Base-by-base conservation (phyloP, 129 eudicot genomes). In the Calendula officinalis region DNA sequence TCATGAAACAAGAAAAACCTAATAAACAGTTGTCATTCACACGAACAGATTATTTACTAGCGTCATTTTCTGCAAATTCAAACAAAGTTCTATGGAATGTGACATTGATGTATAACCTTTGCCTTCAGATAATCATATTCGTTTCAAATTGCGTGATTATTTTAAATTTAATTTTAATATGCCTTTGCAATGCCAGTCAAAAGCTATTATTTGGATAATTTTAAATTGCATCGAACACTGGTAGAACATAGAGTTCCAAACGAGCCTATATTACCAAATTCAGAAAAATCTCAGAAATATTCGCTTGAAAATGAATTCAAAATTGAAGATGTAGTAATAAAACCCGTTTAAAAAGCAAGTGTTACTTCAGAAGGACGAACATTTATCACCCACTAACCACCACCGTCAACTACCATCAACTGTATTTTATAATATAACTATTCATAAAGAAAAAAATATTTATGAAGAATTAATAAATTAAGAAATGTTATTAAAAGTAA, bases 51-150 rank as follows among this genome's bases (percentile, higher is more conserved):
- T 88, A 92, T 75, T 41, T 66, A 63, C 73, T 92, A 65, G 71
- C 71, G 64, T 81, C 95, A 13, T 83, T 65, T 72, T 77, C 80
- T 64, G 74, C 82, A 61, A 82, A 75, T 62, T 82, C 87, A 9
- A 60, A 74, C 77, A 77, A 83, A 75, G 78, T 85, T 60, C 55
- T 81, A 30, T 92, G 98, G 98, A 92, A 92, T 64, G 53, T 92
- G 86, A 83, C 59, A 75, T 88, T 63, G 84, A 80, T 38, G 95
- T 89, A 45, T 58, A 70, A 35, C 66, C 59, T 56, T 12, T 35
- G 43, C 52, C 75, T 50, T 56, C 62, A 37, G 78, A 61, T 44
- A 58, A 41, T 8, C 67, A 74, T 67, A 73, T 76, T 6, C 64
- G 53, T 36, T 76, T 82, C 56, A 86, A 81, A 62, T 69, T 89